These are phyloP conservation scores for Ormosia semicastrata DNA, from an alignment of 306 rosid species.

Conservation along the genomic window DNA sequence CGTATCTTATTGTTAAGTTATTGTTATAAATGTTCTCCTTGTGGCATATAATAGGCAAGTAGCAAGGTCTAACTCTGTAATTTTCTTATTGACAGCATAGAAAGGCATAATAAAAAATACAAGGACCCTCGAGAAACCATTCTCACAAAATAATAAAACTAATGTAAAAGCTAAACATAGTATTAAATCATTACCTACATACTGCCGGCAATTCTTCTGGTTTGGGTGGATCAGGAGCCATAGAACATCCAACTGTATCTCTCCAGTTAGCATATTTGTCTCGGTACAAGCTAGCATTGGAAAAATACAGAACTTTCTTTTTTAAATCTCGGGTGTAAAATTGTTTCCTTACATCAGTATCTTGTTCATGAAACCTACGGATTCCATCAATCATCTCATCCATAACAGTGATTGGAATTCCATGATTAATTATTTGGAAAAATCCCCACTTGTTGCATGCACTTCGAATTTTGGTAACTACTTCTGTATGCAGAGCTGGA, in stretches of 20 bases:
- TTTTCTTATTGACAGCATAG: background rate
- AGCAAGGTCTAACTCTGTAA: background rate
- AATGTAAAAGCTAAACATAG: background rate
- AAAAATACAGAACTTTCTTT: slow-evolving; percentile 17
- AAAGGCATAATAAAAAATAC: background rate
- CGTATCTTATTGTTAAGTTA: background rate
- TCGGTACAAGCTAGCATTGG: slow-evolving; percentile 41
- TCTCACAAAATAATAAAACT: background rate
- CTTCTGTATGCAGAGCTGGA: background rate
- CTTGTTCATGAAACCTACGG: slow-evolving; percentile 50
- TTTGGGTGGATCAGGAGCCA: slow-evolving; percentile 33
- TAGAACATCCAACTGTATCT: slow-evolving; percentile 37
- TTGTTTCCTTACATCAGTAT: slow-evolving; percentile 30
- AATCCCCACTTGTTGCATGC: slow-evolving; percentile 43
- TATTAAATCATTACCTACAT: slow-evolving; percentile 6
- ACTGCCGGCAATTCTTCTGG: slow-evolving; percentile 26
- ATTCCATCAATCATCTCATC: slow-evolving; percentile 42
- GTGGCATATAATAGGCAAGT: background rate
- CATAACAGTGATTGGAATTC: slow-evolving; percentile 28
- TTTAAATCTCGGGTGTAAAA: slow-evolving; percentile 13
- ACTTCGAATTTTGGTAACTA: background rate
- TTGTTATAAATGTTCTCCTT: background rate
- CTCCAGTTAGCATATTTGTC: slow-evolving; percentile 59
- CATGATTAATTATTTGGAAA: slow-evolving; percentile 50
- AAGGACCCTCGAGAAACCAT: background rate